Base-by-base conservation (phyloP, 805 yeast species). In the Scheffersomyces lignosus region DNA sequence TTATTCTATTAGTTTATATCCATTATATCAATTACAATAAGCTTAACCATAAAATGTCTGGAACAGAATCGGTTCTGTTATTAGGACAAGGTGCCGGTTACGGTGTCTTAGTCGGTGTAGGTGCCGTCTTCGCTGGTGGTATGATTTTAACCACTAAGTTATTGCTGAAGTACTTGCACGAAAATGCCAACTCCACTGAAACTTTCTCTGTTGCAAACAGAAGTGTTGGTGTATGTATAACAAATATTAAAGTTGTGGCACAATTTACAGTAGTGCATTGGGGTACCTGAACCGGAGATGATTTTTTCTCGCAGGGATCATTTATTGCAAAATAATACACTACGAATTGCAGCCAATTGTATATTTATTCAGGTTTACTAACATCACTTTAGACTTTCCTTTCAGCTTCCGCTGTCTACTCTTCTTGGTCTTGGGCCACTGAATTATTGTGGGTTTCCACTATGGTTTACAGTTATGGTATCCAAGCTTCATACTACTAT, bases 101-200 rank as follows among this genome's bases (percentile, higher is more conserved):
- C 51, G 64, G 63, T 2, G 45, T 60, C 20, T 45, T 60, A 15
- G 52, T 60, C 15, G 65, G 64, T 3, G 56, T 54, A 3, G 64
- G 65, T 15, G 62, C 55, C 5, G 31, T 54, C 5, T 61, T 60
- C 40, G 64, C 65, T 3, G 38, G 56, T 4, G 58, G 61, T 18
- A 55, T 59, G 47, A 43, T 58, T 12, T 35, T 53, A 25, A 52
- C 61, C 7, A 54, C 62, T 12, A 51, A 51, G 30, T 40, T 55
- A 15, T 33, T 58, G 40, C 31, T 40, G n/a, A 50, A 40, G 33
- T 56, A 56, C 27, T 43, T 56, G 13, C 47, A 54, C 36, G 62
- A 56, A 41, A 41, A 54, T 40, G 40, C 56, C 3, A 45, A 54
- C 17, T 49, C 55, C 6, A 56, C 62, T 8, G 62, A 58, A 38